phyloP scores from a whole-genome alignment of 1,139 yeast species.

The Lodderomyces jiufengensis region DNA sequence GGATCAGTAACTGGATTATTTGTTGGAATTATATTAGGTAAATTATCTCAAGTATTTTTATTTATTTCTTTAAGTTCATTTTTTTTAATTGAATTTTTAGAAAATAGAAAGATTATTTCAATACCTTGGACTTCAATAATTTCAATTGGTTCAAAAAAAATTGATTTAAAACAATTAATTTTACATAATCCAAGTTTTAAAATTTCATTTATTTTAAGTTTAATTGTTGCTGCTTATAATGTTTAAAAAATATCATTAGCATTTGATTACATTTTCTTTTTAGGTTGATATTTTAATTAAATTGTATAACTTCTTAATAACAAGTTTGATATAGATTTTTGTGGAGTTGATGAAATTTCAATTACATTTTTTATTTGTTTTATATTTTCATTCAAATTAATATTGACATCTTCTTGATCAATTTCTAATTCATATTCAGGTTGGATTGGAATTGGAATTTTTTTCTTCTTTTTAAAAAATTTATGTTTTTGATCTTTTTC shows the following conservation, averaged over 20 bases:
- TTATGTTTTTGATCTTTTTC: too few species aligned
- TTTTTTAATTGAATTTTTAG: conserved; percentile 55
- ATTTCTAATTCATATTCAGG: too few species aligned
- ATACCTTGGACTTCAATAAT: conserved; percentile 48
- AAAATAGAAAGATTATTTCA: conserved; percentile 52
- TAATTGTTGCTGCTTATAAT: conserved; percentile 63
- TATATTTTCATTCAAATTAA: too few species aligned
- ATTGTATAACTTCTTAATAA: conserved; percentile 5
- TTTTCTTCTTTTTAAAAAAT: too few species aligned
- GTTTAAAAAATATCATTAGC: conserved; percentile 24
- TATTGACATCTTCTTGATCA: too few species aligned
- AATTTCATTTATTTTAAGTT: conserved; percentile 54
- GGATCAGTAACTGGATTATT: conserved; percentile 68
- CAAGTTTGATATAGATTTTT: neutral
- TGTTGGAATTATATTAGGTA: conserved; percentile 63
- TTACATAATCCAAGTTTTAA: conserved; percentile 66
- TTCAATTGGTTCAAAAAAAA: conserved; percentile 41
- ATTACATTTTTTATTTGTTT: too few species aligned
- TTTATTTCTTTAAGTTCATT: conserved; percentile 50
- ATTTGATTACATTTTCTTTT: too few species aligned
- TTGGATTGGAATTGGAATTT: too few species aligned
- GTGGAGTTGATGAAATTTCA: neutral
- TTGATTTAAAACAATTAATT: conserved; percentile 51
- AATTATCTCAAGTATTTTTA: conserved; percentile 56
- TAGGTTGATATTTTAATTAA: too few species aligned